Evolutionary conservation across 371 early-diverging fungal genomes (phyloP), one percentile per base, ranked within the genome.

Genomic region (Syncephalastrum racemosum): DNA sequence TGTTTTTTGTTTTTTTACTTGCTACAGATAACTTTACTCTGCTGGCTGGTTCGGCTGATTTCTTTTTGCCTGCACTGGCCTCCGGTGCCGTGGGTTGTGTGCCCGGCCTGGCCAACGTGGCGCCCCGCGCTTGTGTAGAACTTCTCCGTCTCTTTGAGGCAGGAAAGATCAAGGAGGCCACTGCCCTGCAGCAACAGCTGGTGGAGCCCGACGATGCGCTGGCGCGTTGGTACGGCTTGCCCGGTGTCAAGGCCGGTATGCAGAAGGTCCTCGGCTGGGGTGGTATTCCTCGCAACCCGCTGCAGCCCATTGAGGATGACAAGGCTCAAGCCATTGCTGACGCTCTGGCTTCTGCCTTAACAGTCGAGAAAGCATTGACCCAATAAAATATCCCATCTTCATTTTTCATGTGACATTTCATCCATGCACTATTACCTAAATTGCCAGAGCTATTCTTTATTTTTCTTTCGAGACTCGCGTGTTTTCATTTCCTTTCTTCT

Each of bases 41-140:
- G 40, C 45, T 78, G 54, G 79, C 79, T 19, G 79, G 79, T 2
- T 75, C 79, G 16, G 69, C 56, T 10, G 75, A 78, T 50, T 78
- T 78, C 53, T 69, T 73, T 48, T 54, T 78, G 40, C 66, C 75
- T 19, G 75, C 75, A 20, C 54, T 78, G 48, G 16, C 73, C 12
- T 62, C 71, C 12, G 79, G 79, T 16, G 75, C 70, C 0, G 69
- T 73, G 42, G 79, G 79, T 15, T 56, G 63, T 16, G 67, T 78
- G 24, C 73, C 75, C 19, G 79, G 79, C 10, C 58, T 71, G 16
- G 79, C 70, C 24, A 78, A 78, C 50, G 54, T 75, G 1, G 58
- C 69, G 24, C 79, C 79, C 8, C 31, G 62, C 10, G 62, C 73
- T 7, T 69, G 73, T 44, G 73, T 71, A 12, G 62, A 67, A 46